A percentile compares a stretch with the other conserved stretches of the same genome.
Evolutionary conservation across 768 basidiomycete genomes (phyloP).

Genomic region (Termitomyces sp.): DNA sequence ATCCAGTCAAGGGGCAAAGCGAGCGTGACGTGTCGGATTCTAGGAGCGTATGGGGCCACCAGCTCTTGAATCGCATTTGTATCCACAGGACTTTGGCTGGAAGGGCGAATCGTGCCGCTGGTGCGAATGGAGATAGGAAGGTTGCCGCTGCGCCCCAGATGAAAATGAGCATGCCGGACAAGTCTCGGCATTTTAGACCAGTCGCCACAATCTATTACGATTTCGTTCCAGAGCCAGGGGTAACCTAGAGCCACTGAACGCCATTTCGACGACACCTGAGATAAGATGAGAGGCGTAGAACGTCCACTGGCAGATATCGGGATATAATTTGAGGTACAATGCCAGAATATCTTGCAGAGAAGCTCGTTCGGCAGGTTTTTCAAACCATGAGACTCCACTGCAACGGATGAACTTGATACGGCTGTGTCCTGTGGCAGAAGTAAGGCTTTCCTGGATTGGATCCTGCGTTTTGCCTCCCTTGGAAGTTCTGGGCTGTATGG

Average conservation of each 20-base stretch:
- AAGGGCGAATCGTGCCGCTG: neutral
- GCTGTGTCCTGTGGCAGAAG: neutral
- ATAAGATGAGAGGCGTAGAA: neutral
- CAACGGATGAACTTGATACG: neutral
- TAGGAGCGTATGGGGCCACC: neutral
- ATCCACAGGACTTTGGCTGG: neutral
- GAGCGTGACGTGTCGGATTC: constrained; percentile 8
- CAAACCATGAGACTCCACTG: neutral
- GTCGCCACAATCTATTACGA: constrained; percentile 7
- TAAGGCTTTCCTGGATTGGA: neutral
- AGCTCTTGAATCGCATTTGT: neutral
- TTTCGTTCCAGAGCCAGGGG: constrained; percentile 8
- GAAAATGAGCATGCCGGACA: neutral
- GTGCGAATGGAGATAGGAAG: neutral
- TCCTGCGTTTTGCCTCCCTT: neutral
- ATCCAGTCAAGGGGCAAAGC: constrained; percentile 7
- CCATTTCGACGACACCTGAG: constrained; percentile 8
- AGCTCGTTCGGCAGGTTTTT: constrained; percentile 4
- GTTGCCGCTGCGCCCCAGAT: constrained; percentile 1
- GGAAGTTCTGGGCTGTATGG: neutral
- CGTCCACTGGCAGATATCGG: neutral
- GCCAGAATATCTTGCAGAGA: constrained; percentile 7
- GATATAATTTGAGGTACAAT: neutral
- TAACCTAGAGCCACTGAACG: neutral
- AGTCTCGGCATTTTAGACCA: constrained; percentile 2